phyloP scores from a whole-genome alignment of 768 basidiomycete species.

The Suillus subalutaceus region DNA sequence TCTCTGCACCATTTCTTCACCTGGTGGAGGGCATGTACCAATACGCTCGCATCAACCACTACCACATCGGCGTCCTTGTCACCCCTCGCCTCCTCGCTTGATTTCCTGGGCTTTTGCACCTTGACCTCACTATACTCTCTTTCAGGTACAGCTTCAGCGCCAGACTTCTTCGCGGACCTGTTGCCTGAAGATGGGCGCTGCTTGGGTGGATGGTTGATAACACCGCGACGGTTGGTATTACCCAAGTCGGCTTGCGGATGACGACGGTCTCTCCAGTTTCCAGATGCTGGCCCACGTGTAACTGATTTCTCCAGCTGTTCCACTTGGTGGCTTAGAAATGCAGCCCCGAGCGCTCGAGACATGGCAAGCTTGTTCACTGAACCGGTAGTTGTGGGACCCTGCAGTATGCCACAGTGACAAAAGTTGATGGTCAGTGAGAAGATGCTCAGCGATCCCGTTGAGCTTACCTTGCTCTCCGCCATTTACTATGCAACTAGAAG shows the following conservation, averaged over 20 bases:
- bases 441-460: neutral
- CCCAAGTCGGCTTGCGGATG: slow-evolving; percentile 26
- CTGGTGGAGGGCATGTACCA: slow-evolving; percentile 75
- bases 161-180: slow-evolving; percentile 28
- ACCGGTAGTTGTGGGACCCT: slow-evolving; percentile 30
- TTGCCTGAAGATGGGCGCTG: slow-evolving; percentile 23
- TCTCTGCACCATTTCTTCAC: slow-evolving; percentile 84
- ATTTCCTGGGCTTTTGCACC: slow-evolving; percentile 21
- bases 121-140: slow-evolving; percentile 25
- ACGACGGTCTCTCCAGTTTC: slow-evolving; percentile 64
- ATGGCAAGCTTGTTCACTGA: slow-evolving; percentile 69
- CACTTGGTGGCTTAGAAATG: slow-evolving; percentile 86
- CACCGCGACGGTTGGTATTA: slow-evolving; percentile 21
- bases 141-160: slow-evolving; percentile 18
- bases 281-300: slow-evolving; percentile 50
- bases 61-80: slow-evolving; percentile 74
- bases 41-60: slow-evolving; percentile 80
- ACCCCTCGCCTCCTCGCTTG: slow-evolving; percentile 30
- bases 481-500: neutral
- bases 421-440: neutral
- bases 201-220: slow-evolving; percentile 23
- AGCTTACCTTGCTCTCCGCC: slow-evolving; percentile 12
- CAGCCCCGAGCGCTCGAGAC: slow-evolving; percentile 86
- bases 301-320: slow-evolving; percentile 85
- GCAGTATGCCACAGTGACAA: neutral